A percentile compares a stretch with the other conserved stretches of the same genome.
phyloP scores from a whole-genome alignment of 129 eudicot genomes.

The Pseudognaphalium luteoalbum region DNA sequence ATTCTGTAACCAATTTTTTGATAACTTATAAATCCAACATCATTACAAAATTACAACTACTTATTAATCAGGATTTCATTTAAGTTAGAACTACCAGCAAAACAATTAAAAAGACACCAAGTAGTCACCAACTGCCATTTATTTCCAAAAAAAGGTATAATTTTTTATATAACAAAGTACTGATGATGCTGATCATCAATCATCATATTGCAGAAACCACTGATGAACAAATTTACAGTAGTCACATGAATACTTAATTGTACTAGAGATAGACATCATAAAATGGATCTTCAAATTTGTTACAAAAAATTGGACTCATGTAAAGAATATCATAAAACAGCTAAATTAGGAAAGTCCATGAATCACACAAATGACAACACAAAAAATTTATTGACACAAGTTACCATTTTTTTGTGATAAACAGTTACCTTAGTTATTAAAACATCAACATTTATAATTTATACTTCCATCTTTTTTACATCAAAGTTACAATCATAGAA shows the following conservation, averaged over 20 bases:
- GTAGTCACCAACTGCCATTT: conserved; percentile 18
- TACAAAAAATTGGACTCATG: conserved; percentile 12
- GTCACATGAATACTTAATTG: not conserved
- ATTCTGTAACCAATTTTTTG: conserved; percentile 49
- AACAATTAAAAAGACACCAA: not conserved
- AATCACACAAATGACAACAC: conserved; percentile 2
- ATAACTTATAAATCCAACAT: conserved; percentile 27
- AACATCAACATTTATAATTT: conserved; percentile 5
- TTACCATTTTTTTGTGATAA: not conserved
- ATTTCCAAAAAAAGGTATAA: not conserved
- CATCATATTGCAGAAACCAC: conserved; percentile 27
- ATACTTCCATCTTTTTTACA: not conserved
- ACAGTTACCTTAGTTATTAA: conserved; percentile 12
- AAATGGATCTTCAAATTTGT: conserved; percentile 32
- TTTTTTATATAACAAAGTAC: conserved; percentile 24
- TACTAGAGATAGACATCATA: conserved; percentile 25
- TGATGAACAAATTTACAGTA: conserved; percentile 11
- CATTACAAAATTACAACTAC: not conserved
- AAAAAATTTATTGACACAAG: not conserved
- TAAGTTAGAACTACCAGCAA: not conserved
- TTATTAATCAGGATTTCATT: conserved; percentile 4
- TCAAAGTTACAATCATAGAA: not conserved
- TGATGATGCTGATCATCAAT: conserved; percentile 23
- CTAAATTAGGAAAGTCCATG: conserved; percentile 19
- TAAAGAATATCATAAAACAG: conserved; percentile 15